Evolutionary conservation across 768 basidiomycete genomes (phyloP), one percentile per base, ranked within the genome.

Genomic region (Brasilioporus rufonigricans): DNA sequence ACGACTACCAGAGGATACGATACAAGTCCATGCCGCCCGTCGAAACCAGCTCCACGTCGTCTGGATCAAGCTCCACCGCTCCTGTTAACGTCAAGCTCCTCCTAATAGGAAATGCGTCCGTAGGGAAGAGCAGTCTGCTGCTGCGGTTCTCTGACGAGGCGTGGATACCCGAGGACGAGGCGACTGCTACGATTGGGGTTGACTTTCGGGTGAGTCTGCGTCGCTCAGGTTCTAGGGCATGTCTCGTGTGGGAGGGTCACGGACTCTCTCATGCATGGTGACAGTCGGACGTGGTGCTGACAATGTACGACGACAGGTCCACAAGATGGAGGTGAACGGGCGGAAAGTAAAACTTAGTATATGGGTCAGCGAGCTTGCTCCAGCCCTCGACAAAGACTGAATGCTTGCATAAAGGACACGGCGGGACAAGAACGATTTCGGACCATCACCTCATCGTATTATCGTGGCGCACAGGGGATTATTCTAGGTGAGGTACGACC

Each of bases 381-480:
- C 23, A 0, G 40, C 35, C 35, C 38, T 33, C 16, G 21, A 33
- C 48, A 21, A 21, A n/a, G 14, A 12, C 41, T 52, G 23, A 53
- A 41, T 4, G 5, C 13, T 18, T 3, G 3, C 3, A 3, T 16
- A 8, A 36, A 94, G 93, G 93, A 97, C 63, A 96, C 93, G 0
- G 93, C 94, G 47, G 96, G 97, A 0, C 96, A 98, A 71, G 97
- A 99, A 72, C 85, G 96, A 6, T 99, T 98, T 68, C 80, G 93
- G 44, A 97, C 95, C 4, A 88, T 99, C 61, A 98, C 97, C 5
- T 89, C 89, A 3, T 92, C 90, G 10, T 99, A 98, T 65, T 99
- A 98, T 66, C 82, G 97, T 27, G 90, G 89, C 2, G 89, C 89
- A 41, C 89, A 92, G 61, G 89, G 90, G 8, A 81, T 91, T 48